Evolutionary conservation across 75 land plant species (phyloP).

Genomic region (Chamaecyparis obtusa): DNA sequence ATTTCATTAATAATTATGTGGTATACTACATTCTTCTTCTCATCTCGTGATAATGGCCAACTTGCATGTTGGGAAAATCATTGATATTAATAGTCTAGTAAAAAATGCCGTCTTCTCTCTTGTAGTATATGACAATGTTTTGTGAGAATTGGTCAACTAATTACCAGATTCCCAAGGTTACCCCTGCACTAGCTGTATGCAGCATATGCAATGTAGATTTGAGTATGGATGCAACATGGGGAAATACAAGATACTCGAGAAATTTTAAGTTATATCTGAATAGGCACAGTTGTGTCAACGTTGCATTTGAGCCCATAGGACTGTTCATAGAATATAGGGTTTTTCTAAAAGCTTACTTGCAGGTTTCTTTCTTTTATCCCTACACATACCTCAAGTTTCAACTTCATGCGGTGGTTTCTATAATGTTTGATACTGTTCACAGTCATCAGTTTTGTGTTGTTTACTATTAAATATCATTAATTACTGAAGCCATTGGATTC

Average conservation of each 20-base stretch:
- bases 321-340: background rate
- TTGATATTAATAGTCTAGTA: too few species aligned
- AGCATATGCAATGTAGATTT: background rate
- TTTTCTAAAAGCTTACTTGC: background rate
- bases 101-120: background rate
- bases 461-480: too few species aligned
- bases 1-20: background rate
- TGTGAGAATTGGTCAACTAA: background rate
- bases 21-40: background rate
- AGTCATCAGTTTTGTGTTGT: too few species aligned
- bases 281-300: background rate
- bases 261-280: too few species aligned
- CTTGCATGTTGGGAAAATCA: background rate
- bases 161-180: background rate
- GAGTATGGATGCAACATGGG: background rate
- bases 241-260: background rate
- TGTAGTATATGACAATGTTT: background rate
- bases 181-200: background rate
- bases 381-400: background rate
- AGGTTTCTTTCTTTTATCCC: background rate
- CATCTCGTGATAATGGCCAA: background rate
- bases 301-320: background rate
- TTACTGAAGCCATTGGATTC: too few species aligned
- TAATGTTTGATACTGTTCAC: too few species aligned
- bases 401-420: too few species aligned